Conservation (phyloP, 2,329 filamentous ascomycete genomes). For the Pyrenochaeta sp. region DNA sequence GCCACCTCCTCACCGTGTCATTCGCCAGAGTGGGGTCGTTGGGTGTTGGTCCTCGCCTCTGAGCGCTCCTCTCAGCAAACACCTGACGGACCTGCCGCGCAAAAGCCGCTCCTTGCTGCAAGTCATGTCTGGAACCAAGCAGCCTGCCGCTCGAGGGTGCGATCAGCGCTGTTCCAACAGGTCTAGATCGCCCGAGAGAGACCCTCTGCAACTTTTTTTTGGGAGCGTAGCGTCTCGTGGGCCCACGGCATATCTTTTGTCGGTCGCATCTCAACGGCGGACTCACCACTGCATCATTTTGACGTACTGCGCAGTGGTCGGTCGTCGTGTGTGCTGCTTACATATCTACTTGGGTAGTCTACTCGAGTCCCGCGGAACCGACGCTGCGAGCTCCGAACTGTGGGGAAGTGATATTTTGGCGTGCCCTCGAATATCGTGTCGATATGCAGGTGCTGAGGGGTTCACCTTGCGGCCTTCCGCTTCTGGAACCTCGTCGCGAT, state of each 20-base stretch:
- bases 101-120: conserved; percentile 33
- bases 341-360: conserved; percentile 2
- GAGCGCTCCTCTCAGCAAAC: conserved; percentile 19
- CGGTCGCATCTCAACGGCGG: too few species aligned
- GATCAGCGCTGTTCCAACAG: conserved; percentile 21
- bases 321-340: too few species aligned
- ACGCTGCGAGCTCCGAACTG: conserved; percentile 12
- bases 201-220: too few species aligned
- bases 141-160: conserved; percentile 12
- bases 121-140: conserved; percentile 31
- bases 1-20: conserved; percentile 27
- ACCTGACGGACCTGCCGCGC: conserved; percentile 22
- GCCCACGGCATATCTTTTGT: too few species aligned
- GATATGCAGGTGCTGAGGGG: conserved; percentile 24
- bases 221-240: too few species aligned
- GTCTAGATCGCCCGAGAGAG: conserved; percentile 29
- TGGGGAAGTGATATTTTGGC: conserved; percentile 8
- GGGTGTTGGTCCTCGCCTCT: conserved; percentile 13
- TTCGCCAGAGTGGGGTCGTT: conserved; percentile 29
- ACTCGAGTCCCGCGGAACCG: conserved; percentile 12
- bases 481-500: conserved; percentile 15
- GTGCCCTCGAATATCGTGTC: conserved; percentile 5
- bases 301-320: too few species aligned
- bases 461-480: conserved; percentile 22
- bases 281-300: too few species aligned